These are phyloP conservation scores for Rhynchospora tenuis DNA, from an alignment of 176 grass and related monocot genomes.

Conservation along the genomic window DNA sequence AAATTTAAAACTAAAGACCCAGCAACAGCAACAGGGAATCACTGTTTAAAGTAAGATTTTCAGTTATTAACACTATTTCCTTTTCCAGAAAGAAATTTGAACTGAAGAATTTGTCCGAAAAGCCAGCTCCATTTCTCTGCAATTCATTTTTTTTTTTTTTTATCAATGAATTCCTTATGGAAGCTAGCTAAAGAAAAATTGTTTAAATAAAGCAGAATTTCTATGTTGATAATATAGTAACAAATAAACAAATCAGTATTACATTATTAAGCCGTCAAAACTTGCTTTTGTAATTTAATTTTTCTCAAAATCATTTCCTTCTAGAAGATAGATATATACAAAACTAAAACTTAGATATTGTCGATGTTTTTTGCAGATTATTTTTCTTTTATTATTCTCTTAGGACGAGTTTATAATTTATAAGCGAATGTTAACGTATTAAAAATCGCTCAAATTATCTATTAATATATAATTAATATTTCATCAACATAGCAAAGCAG, in stretches of 20 bases:
- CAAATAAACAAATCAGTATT: neutral
- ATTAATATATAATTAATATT: neutral
- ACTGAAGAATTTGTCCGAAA: no score
- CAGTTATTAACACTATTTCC: neutral
- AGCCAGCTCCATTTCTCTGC: no score
- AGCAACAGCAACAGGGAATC: neutral
- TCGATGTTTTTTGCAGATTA: conserved; percentile 2
- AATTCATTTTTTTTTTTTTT: no score
- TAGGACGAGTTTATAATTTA: neutral
- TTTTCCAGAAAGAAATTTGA: no score
- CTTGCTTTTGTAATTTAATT: neutral
- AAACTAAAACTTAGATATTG: neutral
- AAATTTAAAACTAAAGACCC: no score
- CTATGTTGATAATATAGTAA: no score
- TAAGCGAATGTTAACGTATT: neutral
- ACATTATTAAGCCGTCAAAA: neutral
- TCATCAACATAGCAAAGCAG: neutral
- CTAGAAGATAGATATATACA: neutral
- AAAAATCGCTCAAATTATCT: neutral
- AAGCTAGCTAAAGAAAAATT: no score
- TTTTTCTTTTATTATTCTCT: neutral
- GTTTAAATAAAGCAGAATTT: no score
- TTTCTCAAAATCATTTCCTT: neutral
- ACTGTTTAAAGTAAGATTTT: neutral
- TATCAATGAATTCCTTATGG: no score